Evolutionary conservation across 1,284 basidiomycete genomes (phyloP), one percentile per base, ranked within the genome.

Genomic region (Puccinia horiana): DNA sequence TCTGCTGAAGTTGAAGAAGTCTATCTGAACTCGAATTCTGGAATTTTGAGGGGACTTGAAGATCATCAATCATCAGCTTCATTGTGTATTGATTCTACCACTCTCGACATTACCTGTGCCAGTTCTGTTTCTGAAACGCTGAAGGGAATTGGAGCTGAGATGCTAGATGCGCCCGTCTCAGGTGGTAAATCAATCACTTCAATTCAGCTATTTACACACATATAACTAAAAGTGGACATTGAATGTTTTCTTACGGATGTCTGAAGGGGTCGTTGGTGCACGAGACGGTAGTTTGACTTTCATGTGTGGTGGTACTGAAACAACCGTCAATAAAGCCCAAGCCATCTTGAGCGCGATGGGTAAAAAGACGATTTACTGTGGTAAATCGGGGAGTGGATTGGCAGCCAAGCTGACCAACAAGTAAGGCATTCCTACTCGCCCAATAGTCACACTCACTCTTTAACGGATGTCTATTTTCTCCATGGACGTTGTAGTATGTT

Each of bases 351-450:
- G 83, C 16, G 83, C 83, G 61, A 96, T 96, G 94, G 94, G 95
- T 9, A 90, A 90, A 80, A 90, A 92, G 8, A 91, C 93, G 76
- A 92, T 96, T 70, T 90, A 95, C 86, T 96, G 94, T 87, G 94
- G 94, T 0, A 89, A 90, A n/a, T 92, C 92, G 14, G 94, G 94
- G n/a, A 90, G 92, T 6, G 94, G 94, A 0, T 88, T 95, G 20
- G 93, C 90, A 0, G 93, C 94, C 11, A 95, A 95, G 88, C 93
- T 95, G 61, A 93, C 92, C 88, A 95, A 95, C 87, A 95, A 95
- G 86, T 90, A 93, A 79, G 89, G 8, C 26, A 16, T 26, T 29
- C 42, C 20, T 69, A 8, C 11, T 44, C 5, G 4, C 32, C 40
- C 20, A 20, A 42, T 40, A 1, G 37, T 44, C 40, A 16, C 18